Conservation (phyloP, 352 stramenopile genomes). For the Phytopythium ostracodes region DNA sequence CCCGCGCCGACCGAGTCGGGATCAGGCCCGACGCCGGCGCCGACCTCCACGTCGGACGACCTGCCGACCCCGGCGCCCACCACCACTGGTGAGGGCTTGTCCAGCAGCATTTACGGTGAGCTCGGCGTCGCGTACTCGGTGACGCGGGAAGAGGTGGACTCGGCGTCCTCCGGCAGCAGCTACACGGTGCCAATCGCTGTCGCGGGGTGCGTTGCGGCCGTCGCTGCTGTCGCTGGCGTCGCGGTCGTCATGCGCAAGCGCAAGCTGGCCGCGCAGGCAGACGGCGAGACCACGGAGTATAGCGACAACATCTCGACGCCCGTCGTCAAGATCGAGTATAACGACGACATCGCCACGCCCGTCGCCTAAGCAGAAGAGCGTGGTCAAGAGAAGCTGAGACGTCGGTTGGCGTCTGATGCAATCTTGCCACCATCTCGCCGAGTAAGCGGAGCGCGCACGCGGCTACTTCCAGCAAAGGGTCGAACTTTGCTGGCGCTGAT, state of each 20-base stretch:
- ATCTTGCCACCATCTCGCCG: neutral
- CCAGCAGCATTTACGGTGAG: slow-evolving; percentile 14
- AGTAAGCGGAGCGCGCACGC: neutral
- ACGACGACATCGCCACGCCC: slow-evolving; percentile 28
- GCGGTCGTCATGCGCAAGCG: slow-evolving; percentile 37
- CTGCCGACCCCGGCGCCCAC: slow-evolving; percentile 14
- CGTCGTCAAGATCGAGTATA: slow-evolving; percentile 21
- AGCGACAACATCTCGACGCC: slow-evolving; percentile 9
- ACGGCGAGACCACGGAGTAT: slow-evolving; percentile 3
- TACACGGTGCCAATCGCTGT: slow-evolving; percentile 25
- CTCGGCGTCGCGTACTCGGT: slow-evolving; percentile 26
- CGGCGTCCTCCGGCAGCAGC: slow-evolving; percentile 6
- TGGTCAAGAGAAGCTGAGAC: too few species aligned
- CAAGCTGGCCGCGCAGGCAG: slow-evolving; percentile 12
- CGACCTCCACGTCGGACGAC: slow-evolving; percentile 10
- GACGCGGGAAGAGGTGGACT: slow-evolving; percentile 23
- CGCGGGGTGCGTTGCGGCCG: slow-evolving; percentile 32
- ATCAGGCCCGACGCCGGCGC: slow-evolving; percentile 14
- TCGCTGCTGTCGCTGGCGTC: slow-evolving; percentile 35
- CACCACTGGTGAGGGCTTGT: slow-evolving; percentile 1
- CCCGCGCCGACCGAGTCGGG: slow-evolving; percentile 12
- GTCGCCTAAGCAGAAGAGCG: slow-evolving; percentile 8
- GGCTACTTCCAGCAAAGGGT: slow-evolving; percentile 4
- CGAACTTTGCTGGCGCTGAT: slow-evolving; percentile 5
- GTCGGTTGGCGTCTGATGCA: neutral